Percentiles rank a stretch among this genome's conserved stretches.
phyloP scores from a whole-genome alignment of 176 grass and related monocot species.

The Oryza coarctata region DNA sequence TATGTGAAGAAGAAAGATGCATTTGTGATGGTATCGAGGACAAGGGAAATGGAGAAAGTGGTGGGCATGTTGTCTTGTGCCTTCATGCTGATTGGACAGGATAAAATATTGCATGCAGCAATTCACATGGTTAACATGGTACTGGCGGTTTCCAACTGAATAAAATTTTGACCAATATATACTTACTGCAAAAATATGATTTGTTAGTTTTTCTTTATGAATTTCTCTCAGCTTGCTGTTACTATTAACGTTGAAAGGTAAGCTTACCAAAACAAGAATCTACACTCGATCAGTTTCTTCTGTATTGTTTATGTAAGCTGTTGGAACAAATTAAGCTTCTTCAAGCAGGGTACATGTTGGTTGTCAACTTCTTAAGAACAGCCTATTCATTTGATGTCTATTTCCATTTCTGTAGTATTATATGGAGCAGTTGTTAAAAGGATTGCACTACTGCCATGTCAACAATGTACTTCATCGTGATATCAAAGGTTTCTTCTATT shows the following conservation, averaged over 20 bases:
- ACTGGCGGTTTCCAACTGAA: too few relatives aligned
- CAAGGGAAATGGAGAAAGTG: too few relatives aligned
- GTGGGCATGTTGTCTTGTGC: too few relatives aligned
- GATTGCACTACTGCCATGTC: conserved; percentile 79
- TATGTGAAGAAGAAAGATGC: too few relatives aligned
- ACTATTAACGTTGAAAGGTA: not conserved
- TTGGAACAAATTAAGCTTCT: not conserved
- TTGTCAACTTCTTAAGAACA: conserved; percentile 9
- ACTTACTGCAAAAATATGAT: conserved; percentile 11
- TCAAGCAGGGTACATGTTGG: not conserved
- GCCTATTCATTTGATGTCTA: conserved; percentile 7
- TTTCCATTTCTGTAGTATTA: conserved; percentile 45
- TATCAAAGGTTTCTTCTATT: conserved; percentile 66
- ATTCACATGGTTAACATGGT: too few relatives aligned
- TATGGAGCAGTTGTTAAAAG: conserved; percentile 73
- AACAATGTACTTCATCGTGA: conserved; percentile 84
- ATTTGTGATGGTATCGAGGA: too few relatives aligned
- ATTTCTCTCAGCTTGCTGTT: not conserved
- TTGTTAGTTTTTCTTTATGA: not conserved
- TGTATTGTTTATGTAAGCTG: not conserved
- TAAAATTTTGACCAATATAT: not conserved
- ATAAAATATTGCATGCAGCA: too few relatives aligned
- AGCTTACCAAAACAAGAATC: not conserved
- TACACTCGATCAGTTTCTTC: not conserved
- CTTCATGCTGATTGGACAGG: too few relatives aligned